Evolutionary conservation across 2,329 filamentous ascomycete genomes (phyloP).

Genomic region (Fonsecaea pedrosoi): DNA sequence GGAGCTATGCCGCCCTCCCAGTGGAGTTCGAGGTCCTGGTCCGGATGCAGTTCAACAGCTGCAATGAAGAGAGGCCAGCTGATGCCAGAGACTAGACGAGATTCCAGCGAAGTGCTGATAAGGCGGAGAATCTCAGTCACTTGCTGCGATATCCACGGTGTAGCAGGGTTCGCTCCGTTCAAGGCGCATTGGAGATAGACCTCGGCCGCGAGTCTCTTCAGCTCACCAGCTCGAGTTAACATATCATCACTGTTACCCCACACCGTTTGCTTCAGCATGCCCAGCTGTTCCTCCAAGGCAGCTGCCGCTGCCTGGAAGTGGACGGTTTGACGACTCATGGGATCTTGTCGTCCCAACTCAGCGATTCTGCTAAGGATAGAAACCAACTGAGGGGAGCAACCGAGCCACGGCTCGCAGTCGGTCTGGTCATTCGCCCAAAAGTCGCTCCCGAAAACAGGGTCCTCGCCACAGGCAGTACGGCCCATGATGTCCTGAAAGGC

Average conservation of each 20-base stretch:
- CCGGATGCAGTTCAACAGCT: conserved; percentile 22
- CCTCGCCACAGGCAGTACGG: conserved; percentile 58
- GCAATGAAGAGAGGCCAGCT: conserved; percentile 27
- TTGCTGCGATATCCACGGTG: conserved; percentile 37
- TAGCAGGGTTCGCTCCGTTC: conserved; percentile 52
- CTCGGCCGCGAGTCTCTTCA: conserved; percentile 53
- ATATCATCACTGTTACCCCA: conserved; percentile 44
- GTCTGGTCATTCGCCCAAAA: conserved; percentile 54
- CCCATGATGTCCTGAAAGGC: conserved; percentile 61
- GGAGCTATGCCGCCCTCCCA: conserved; percentile 35
- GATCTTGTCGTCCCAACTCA: conserved; percentile 50
- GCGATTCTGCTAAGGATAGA: conserved; percentile 57
- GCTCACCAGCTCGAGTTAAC: conserved; percentile 49
- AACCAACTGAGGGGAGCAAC: conserved; percentile 56
- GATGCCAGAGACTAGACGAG: conserved; percentile 14
- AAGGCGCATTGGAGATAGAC: conserved; percentile 57
- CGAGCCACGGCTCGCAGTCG: conserved; percentile 56
- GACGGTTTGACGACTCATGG: background rate
- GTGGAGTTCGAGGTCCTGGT: conserved; percentile 47
- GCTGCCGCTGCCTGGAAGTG: conserved; percentile 46
- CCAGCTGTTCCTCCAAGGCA: conserved; percentile 46
- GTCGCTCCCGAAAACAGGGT: conserved; percentile 55
- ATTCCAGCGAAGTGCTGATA: conserved; percentile 10
- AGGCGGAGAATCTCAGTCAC: conserved; percentile 14
- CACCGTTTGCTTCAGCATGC: conserved; percentile 46